These are phyloP conservation scores for Eimeria necatrix DNA, from an alignment of 169 alveolate species.

Conservation along the genomic window DNA sequence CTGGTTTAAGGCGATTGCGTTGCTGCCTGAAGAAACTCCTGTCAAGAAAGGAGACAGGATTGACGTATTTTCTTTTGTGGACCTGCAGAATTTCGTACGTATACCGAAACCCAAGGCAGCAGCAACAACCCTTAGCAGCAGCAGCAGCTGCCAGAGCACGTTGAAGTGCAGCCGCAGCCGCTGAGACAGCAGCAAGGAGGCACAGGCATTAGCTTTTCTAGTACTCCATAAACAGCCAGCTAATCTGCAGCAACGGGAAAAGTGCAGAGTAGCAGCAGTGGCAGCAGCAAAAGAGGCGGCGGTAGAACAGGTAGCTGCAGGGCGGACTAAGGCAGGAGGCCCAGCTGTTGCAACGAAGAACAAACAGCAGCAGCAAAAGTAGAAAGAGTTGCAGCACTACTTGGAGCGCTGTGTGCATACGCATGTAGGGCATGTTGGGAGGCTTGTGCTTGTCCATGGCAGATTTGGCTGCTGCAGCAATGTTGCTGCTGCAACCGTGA, in stretches of 20 bases:
- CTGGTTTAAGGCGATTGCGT: conserved; percentile 67
- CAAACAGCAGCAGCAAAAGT: background rate
- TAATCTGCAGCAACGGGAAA: background rate
- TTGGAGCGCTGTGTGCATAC: background rate
- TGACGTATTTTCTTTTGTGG: conserved; percentile 28
- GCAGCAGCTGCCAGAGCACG: background rate
- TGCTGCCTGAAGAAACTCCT: conserved; percentile 43
- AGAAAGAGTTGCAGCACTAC: background rate
- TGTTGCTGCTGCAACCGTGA: background rate
- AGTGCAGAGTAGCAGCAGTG: background rate
- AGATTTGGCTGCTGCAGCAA: background rate
- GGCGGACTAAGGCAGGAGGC: too few species aligned
- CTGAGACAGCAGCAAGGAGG: background rate
- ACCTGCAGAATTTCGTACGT: conserved; percentile 64
- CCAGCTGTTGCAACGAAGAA: too few species aligned
- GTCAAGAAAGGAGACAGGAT: conserved; percentile 49
- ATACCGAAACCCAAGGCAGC: too few species aligned
- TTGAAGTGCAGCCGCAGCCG: background rate
- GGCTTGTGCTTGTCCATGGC: background rate
- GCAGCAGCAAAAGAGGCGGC: conserved; percentile 1
- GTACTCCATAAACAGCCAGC: background rate
- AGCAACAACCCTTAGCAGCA: background rate
- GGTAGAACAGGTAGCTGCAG: too few species aligned
- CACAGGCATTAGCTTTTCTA: too few species aligned
- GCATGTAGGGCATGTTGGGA: background rate